phyloP scores from a whole-genome alignment of 306 rosid species.

The Dalbergia oliveri region DNA sequence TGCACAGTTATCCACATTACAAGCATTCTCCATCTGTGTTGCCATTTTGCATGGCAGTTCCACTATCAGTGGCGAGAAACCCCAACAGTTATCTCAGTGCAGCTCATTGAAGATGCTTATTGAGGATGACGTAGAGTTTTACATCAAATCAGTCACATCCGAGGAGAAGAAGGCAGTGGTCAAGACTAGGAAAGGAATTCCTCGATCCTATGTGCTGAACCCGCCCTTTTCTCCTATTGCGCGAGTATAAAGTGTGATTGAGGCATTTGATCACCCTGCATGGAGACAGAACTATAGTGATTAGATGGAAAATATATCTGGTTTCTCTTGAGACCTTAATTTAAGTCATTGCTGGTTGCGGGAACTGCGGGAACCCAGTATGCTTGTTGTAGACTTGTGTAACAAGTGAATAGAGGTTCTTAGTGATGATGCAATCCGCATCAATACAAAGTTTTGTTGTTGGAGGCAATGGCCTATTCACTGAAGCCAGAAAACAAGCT shows the following conservation, averaged over 20 bases:
- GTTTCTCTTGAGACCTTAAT: neutral
- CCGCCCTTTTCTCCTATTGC: constrained; percentile 93
- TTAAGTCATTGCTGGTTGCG: constrained; percentile 22
- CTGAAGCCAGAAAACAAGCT: constrained; percentile 35
- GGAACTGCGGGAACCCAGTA: constrained; percentile 34
- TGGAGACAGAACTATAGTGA: constrained; percentile 1
- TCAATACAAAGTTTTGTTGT: constrained; percentile 34
- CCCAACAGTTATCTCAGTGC: constrained; percentile 58
- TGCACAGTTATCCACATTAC: constrained; percentile 81
- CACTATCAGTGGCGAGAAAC: constrained; percentile 51
- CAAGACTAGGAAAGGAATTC: constrained; percentile 67
- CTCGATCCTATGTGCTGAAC: constrained; percentile 65
- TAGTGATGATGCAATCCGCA: constrained; percentile 31
- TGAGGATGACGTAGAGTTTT: constrained; percentile 71
- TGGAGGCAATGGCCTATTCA: constrained; percentile 39
- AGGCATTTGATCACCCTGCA: constrained; percentile 26
- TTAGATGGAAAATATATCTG: constrained; percentile 17
- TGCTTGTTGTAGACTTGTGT: constrained; percentile 28
- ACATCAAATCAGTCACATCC: constrained; percentile 63
- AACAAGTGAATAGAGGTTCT: constrained; percentile 26
- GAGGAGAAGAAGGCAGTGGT: constrained; percentile 59
- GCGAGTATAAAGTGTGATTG: constrained; percentile 57
- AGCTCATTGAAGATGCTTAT: constrained; percentile 77
- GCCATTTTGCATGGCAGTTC: constrained; percentile 83
- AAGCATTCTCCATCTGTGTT: constrained; percentile 91